These are phyloP conservation scores for Globisporangium spiculum DNA, from an alignment of 352 stramenopile species.

Conservation along the genomic window DNA sequence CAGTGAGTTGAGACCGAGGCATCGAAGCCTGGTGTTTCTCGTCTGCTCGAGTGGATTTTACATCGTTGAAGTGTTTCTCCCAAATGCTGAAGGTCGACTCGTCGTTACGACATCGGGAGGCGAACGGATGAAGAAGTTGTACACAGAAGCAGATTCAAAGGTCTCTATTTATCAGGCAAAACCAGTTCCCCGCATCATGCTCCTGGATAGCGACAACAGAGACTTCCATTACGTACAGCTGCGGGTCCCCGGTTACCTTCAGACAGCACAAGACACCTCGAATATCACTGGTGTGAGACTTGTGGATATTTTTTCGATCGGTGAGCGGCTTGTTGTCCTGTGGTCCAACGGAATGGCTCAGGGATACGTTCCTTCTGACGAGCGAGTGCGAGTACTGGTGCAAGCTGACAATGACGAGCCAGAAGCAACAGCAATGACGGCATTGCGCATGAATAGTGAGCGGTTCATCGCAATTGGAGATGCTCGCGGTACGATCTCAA, in stretches of 20 bases:
- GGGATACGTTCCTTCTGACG: conserved; percentile 28
- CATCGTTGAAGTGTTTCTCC: conserved; percentile 34
- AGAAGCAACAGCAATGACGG: conserved; percentile 6
- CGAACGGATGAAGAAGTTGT: conserved; percentile 23
- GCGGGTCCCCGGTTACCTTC: conserved; percentile 2
- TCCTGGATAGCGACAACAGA: conserved; percentile 22
- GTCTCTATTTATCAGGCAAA: conserved; percentile 32
- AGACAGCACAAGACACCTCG: not conserved
- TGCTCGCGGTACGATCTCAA: conserved; percentile 6
- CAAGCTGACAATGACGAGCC: conserved; percentile 14
- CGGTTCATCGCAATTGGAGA: conserved; percentile 12
- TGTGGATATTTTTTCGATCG: conserved; percentile 7
- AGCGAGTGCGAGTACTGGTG: conserved; percentile 27
- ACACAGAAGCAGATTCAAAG: not conserved
- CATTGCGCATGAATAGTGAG: conserved; percentile 4
- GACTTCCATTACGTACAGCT: conserved; percentile 21
- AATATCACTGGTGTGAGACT: conserved; percentile 1
- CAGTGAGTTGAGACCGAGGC: conserved; percentile 13
- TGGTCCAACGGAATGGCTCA: conserved; percentile 33
- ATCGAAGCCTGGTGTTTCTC: conserved; percentile 27
- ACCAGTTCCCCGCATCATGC: conserved; percentile 25
- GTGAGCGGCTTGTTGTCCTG: conserved; percentile 21
- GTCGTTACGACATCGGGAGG: conserved; percentile 19
- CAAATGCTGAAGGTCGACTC: conserved; percentile 23
- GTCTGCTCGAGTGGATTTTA: conserved; percentile 42